Conservation (phyloP, 371 early-diverging fungal species). For the Rhizopus microsporus region DNA sequence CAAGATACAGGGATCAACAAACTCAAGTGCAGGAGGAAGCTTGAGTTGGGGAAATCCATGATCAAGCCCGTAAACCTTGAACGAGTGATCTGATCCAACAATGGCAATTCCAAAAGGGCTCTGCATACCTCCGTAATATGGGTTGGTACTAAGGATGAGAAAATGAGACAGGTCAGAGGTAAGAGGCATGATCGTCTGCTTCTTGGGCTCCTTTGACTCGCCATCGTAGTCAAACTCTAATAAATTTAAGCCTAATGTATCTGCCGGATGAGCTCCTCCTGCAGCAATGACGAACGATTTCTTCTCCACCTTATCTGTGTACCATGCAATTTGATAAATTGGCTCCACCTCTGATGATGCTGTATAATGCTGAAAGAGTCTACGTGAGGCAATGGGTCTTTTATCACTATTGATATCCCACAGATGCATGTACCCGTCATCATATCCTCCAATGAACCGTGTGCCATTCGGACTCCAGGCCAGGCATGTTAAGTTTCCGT, state of each 20-base stretch:
- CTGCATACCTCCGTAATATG: constrained; percentile 44
- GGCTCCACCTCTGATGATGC: constrained; percentile 35
- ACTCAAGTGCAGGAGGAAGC: constrained; percentile 50
- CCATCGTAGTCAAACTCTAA: constrained; percentile 47
- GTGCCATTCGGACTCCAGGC: constrained; percentile 56
- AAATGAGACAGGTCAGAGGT: constrained; percentile 54
- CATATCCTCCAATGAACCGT: constrained; percentile 58
- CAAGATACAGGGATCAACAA: constrained; percentile 45
- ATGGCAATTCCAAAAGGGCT: constrained; percentile 50
- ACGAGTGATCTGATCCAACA: constrained; percentile 39
- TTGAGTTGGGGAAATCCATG: constrained; percentile 37
- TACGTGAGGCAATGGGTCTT: constrained; percentile 45
- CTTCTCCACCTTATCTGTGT: constrained; percentile 28
- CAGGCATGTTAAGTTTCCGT: constrained; percentile 41
- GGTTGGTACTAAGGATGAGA: constrained; percentile 43
- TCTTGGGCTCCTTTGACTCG: constrained; percentile 41
- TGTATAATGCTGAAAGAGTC: constrained; percentile 39
- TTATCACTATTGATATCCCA: constrained; percentile 51
- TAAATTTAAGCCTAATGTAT: constrained; percentile 46
- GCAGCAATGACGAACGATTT: constrained; percentile 52
- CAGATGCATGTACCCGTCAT: constrained; percentile 55
- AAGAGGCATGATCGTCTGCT: constrained; percentile 47
- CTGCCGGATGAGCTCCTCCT: constrained; percentile 38
- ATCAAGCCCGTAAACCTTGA: constrained; percentile 30
- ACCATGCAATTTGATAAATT: constrained; percentile 58